Conservation (phyloP, 192 early-diverging fungal species). For the Backusella luteola region DNA sequence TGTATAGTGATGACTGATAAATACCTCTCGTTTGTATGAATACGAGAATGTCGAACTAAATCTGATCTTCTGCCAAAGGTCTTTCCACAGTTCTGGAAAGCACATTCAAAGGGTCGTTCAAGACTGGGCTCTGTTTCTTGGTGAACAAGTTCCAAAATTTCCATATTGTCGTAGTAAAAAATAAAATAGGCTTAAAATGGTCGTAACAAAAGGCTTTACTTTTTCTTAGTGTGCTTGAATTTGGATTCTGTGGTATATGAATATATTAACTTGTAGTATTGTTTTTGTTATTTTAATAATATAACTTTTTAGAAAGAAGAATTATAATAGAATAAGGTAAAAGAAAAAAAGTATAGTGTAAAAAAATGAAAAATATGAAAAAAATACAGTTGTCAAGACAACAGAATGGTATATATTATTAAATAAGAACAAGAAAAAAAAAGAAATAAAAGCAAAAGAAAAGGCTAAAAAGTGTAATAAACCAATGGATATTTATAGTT, state of each 20-base stretch:
- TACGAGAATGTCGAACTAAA: conserved; percentile 72
- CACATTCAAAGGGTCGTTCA: conserved; percentile 56
- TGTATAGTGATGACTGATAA: not conserved
- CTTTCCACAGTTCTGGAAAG: conserved; percentile 65
- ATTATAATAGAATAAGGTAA: not conserved
- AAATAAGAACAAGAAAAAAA: not conserved
- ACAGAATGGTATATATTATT: conserved; percentile 6
- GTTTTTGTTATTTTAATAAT: not conserved
- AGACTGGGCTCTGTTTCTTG: conserved; percentile 44
- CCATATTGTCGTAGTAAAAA: conserved; percentile 38
- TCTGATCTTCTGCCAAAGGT: conserved; percentile 67
- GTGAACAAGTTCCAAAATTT: conserved; percentile 61
- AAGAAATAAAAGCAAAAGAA: not conserved
- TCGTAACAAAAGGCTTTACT: not conserved
- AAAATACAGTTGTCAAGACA: conserved; percentile 14
- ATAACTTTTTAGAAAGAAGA: not conserved
- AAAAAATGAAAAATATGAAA: not conserved
- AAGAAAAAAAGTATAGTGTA: not conserved
- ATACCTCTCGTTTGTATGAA: conserved; percentile 79
- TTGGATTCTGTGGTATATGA: not conserved
- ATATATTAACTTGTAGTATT: not conserved
- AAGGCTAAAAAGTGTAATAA: not conserved
- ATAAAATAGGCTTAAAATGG: not conserved
- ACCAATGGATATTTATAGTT: conserved; percentile 8
- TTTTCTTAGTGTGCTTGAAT: not conserved